Conservation (phyloP, 371 early-diverging fungal species). For the Mortierella sp. region DNA sequence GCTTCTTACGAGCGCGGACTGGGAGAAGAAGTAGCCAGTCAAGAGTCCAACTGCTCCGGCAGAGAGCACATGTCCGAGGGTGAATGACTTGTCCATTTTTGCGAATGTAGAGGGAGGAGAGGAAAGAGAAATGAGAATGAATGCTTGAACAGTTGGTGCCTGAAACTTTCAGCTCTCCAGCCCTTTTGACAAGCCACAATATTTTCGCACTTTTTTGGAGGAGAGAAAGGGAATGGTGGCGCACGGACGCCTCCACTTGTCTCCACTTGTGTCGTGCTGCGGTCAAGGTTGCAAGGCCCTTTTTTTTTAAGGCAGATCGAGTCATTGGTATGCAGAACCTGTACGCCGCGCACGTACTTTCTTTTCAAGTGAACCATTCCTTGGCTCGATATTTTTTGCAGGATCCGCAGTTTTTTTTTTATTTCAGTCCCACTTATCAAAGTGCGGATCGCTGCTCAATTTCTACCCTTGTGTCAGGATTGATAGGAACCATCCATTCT, state of each 20-base stretch:
- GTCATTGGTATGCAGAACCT: not conserved
- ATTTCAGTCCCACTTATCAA: not conserved
- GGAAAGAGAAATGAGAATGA: not conserved
- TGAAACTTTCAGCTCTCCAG: not conserved
- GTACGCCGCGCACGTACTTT: not conserved
- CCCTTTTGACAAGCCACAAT: slow-evolving; percentile 4
- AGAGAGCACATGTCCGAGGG: slow-evolving; percentile 50
- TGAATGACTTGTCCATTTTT: slow-evolving; percentile 50
- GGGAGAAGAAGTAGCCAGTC: slow-evolving; percentile 39
- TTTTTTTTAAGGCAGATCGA: not conserved
- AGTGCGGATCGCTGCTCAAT: not conserved
- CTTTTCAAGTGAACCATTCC: not conserved
- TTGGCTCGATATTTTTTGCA: not conserved
- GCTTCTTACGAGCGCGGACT: slow-evolving; percentile 19
- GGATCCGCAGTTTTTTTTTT: slow-evolving; percentile 6
- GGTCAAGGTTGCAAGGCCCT: not conserved
- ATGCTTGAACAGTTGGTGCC: not conserved
- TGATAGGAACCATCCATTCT: not conserved
- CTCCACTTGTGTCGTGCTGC: not conserved
- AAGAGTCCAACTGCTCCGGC: slow-evolving; percentile 47
- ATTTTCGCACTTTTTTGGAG: not conserved
- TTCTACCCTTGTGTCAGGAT: not conserved
- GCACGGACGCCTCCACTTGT: not conserved
- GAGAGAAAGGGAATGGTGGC: not conserved
- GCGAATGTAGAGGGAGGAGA: not conserved